Evolutionary conservation across 139 green algal genomes (phyloP).

Genomic region (Monoraphidium neglectum): DNA sequence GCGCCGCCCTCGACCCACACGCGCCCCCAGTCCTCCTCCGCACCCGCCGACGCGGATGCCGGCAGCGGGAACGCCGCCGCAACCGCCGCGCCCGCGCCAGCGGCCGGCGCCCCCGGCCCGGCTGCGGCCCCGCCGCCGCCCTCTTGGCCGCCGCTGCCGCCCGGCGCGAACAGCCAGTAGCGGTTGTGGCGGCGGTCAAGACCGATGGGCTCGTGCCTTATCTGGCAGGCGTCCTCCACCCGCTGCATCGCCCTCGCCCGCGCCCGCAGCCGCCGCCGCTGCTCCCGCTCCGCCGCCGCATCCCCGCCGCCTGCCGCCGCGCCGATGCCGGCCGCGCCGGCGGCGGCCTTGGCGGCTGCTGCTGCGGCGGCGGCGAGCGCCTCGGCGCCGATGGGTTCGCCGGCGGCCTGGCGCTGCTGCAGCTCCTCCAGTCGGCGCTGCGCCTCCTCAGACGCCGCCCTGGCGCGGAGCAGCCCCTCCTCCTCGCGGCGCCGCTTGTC

Average conservation of each 20-base stretch:
- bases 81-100: not conserved
- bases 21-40: not conserved
- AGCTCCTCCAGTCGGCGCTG: conserved; percentile 48
- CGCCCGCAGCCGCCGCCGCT: conserved; percentile 11
- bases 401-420: conserved; percentile 16
- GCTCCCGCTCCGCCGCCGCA: conserved; percentile 4
- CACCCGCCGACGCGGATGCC: not conserved
- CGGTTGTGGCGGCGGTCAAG: conserved; percentile 79
- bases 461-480: conserved; percentile 37
- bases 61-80: not conserved
- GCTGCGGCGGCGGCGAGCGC: conserved; percentile 16
- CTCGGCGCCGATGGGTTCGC: not conserved
- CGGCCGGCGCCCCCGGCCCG: not conserved
- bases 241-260: conserved; percentile 24
- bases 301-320: not conserved
- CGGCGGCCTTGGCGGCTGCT: conserved; percentile 11
- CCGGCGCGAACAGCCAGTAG: conserved; percentile 67
- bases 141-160: not conserved
- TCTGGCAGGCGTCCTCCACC: conserved; percentile 45
- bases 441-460: conserved; percentile 50
- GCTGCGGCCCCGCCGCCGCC: not conserved
- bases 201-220: conserved; percentile 68
- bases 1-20: not conserved
- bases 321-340: not conserved
- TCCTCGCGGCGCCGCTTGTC: conserved; percentile 59